Base-by-base conservation (phyloP, 768 basidiomycete species). In the Trametes gibbosa region DNA sequence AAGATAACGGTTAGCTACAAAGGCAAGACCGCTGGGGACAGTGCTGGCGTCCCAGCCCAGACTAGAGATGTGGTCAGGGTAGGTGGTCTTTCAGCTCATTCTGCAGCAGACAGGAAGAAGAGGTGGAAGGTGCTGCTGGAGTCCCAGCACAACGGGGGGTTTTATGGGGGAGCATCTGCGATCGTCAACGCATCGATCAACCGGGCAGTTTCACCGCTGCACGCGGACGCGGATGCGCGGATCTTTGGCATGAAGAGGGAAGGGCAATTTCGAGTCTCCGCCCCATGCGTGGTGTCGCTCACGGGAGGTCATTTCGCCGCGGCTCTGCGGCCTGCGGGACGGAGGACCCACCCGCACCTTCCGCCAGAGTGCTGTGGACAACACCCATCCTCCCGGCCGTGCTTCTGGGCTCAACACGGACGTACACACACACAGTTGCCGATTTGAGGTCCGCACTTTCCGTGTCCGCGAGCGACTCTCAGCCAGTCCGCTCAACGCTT, bases 391-490 rank as follows among this genome's bases (percentile, higher is more conserved):
- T 7, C 13, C 10, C n/a, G 5, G 35, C 47, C n/a, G 10, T 13
- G 16, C 6, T 21, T 24, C 5, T 29, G 17, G 35, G 23, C 17
- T 45, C 35, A 17, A 10, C 35, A 10, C n/a, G 17, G n/a, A n/a
- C 29, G 37, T 16, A 49, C 17, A 16, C 19, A 54, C 34, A 29
- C 53, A 39, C 53, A 50, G 39, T 45, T 42, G 19, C 45, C 50
- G 51, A 53, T 53, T 57, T 56, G 60, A 62, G 60, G 55, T 62
- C 60, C 60, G 60, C 60, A 53, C 50, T 37, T 62, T 56, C 49
- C 50, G 50, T 56, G 39, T 53, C 60, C 60, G 55, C 60, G 51
- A 62, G 48, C 34, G 14, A 53, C 23, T 32, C 29, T 32, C 29
- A 32, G 29, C 4, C 29, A 60, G 53, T 54, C 59, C 59, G 59